phyloP scores from a whole-genome alignment of 305 asterid genomes.

The Fraxinus paxiana region DNA sequence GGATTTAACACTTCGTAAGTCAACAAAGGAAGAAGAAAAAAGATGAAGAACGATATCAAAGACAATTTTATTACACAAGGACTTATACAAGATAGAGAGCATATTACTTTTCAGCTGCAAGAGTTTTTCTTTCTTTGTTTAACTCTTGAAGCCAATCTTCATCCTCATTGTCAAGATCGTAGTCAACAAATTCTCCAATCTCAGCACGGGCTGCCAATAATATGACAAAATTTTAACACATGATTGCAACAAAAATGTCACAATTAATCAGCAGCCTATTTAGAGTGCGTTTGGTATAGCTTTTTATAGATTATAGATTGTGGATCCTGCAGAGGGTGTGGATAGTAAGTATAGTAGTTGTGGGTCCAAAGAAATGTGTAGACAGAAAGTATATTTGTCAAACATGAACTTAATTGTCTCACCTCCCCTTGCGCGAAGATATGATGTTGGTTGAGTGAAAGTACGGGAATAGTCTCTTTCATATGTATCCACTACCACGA shows the following conservation, averaged over 20 bases:
- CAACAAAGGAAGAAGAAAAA: constrained; percentile 7
- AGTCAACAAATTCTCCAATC: constrained; percentile 94
- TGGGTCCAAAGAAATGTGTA: not conserved
- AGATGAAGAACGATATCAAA: not conserved
- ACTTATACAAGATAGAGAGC: constrained; percentile 25
- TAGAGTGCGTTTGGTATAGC: not conserved
- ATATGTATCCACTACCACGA: constrained; percentile 81
- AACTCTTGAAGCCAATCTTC: constrained; percentile 92
- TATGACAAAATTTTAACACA: constrained; percentile 19
- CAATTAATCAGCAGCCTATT: constrained; percentile 14
- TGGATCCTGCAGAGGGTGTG: not conserved
- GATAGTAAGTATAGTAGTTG: not conserved
- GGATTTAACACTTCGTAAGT: not conserved
- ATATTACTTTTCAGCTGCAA: constrained; percentile 68
- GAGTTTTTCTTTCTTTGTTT: constrained; percentile 69
- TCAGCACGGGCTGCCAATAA: constrained; percentile 79
- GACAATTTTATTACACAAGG: constrained; percentile 10
- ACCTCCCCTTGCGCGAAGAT: constrained; percentile 96
- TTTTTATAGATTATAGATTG: not conserved
- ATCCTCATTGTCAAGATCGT: constrained; percentile 97
- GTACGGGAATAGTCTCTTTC: constrained; percentile 93
- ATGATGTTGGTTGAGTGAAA: constrained; percentile 74
- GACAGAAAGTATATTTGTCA: not conserved
- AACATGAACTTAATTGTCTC: constrained; percentile 21
- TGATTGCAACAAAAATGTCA: constrained; percentile 9